A percentile compares a stretch with the other conserved stretches of the same genome.
These are phyloP conservation scores for Epichloe bromicola DNA, from an alignment of 2,329 filamentous ascomycete genomes.

Conservation along the genomic window DNA sequence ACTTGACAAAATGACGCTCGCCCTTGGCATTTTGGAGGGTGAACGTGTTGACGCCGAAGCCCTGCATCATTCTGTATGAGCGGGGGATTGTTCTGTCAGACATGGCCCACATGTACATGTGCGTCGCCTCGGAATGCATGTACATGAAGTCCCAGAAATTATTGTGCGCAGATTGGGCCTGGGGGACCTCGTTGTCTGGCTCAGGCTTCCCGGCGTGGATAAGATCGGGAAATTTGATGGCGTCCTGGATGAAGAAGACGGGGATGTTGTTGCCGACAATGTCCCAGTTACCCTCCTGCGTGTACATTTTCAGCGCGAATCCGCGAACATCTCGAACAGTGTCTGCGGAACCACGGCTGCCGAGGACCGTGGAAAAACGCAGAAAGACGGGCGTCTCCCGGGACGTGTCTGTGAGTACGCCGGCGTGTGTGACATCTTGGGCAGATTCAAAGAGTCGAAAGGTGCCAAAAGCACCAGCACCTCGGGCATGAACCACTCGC, in stretches of 20 bases:
- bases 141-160: slow-evolving; percentile 68
- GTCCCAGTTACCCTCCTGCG: slow-evolving; percentile 31
- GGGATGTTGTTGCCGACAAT: slow-evolving; percentile 7
- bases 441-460: slow-evolving; percentile 55
- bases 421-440: slow-evolving; percentile 53
- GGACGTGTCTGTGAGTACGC: slow-evolving; percentile 40
- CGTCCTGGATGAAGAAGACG: slow-evolving; percentile 43
- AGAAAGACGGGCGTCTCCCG: slow-evolving; percentile 33
- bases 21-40: slow-evolving; percentile 55
- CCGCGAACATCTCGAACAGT: slow-evolving; percentile 74
- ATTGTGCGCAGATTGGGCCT: slow-evolving; percentile 59
- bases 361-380: slow-evolving; percentile 68
- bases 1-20: slow-evolving; percentile 63
- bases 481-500: slow-evolving; percentile 57
- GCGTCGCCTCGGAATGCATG: slow-evolving; percentile 52
- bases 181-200: slow-evolving; percentile 48
- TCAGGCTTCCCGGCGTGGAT: slow-evolving; percentile 43
- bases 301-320: slow-evolving; percentile 57
- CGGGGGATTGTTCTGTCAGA: slow-evolving; percentile 61
- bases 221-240: slow-evolving; percentile 60
- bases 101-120: slow-evolving; percentile 74
- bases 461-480: slow-evolving; percentile 55
- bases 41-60: slow-evolving; percentile 73
- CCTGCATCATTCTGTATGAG: slow-evolving; percentile 75
- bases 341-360: slow-evolving; percentile 63